phyloP scores from a whole-genome alignment of 2,329 filamentous ascomycete species.

The Thyridium curvatum region DNA sequence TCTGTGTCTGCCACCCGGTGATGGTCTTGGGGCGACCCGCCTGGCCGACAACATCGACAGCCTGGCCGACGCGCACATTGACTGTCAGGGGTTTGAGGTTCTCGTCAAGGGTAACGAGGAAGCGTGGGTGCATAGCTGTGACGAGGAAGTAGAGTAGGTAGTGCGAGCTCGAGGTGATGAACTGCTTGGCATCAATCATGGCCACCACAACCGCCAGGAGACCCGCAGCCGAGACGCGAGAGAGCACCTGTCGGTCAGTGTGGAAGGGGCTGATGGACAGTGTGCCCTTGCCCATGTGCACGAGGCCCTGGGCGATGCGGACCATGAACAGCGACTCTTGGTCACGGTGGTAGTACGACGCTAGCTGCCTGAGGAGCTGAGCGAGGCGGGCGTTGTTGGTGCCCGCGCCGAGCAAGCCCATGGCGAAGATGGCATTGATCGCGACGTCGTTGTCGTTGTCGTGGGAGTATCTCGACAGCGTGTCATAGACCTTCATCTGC shows the following conservation, averaged over 20 bases:
- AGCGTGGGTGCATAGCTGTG: slow-evolving; percentile 92
- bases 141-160: slow-evolving; percentile 97
- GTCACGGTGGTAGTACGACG: slow-evolving; percentile 96
- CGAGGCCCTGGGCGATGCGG: slow-evolving; percentile 89
- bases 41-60: slow-evolving; percentile 95
- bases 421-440: slow-evolving; percentile 97
- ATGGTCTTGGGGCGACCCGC: slow-evolving; percentile 98
- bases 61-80: slow-evolving; percentile 95
- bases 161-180: slow-evolving; percentile 61
- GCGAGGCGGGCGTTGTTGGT: slow-evolving; percentile 97
- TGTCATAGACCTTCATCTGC: slow-evolving; percentile 99
- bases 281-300: slow-evolving; percentile 99
- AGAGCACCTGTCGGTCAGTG: slow-evolving; percentile 93
- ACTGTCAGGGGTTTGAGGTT: slow-evolving; percentile 88
- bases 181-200: slow-evolving; percentile 92
- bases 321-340: slow-evolving; percentile 98
- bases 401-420: slow-evolving; percentile 93
- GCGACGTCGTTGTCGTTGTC: slow-evolving; percentile 98
- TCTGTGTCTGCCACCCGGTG: slow-evolving; percentile 98
- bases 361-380: slow-evolving; percentile 87
- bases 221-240: slow-evolving; percentile 82
- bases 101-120: slow-evolving; percentile 94
- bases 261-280: slow-evolving; percentile 98
- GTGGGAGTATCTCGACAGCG: slow-evolving; percentile 92
- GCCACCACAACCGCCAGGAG: slow-evolving; percentile 85